Evolutionary conservation across 306 rosid genomes (phyloP).

Genomic region (Trifolium fragiferum): DNA sequence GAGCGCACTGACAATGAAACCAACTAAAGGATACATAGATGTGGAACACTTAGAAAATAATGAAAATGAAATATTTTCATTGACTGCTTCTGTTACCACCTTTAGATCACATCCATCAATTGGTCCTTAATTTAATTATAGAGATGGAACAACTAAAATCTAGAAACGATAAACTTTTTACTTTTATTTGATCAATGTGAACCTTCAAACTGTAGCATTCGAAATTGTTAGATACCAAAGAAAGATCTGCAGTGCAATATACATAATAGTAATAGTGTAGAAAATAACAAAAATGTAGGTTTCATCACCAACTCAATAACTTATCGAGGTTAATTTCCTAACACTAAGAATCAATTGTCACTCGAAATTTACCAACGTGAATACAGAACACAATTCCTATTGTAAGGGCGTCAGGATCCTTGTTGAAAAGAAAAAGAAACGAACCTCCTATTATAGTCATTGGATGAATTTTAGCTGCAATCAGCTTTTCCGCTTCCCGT

Average conservation of each 20-base stretch:
- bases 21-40: neutral
- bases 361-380: neutral
- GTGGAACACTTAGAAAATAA: neutral
- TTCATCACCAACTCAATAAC: conserved; percentile 4
- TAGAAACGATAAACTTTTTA: neutral
- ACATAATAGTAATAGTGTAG: neutral
- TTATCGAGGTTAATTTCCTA: conserved; percentile 2
- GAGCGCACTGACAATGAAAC: neutral
- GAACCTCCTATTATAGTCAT: conserved; percentile 97
- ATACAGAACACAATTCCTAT: conserved; percentile 4
- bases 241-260: conserved; percentile 19
- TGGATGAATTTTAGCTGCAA: conserved; percentile 89
- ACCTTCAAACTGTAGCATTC: conserved; percentile 2
- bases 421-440: neutral
- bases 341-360: conserved; percentile 11
- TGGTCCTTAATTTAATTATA: conserved; percentile 15
- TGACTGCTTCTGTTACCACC: conserved; percentile 1
- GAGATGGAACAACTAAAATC: neutral
- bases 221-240: conserved; percentile 11
- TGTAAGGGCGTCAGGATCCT: neutral
- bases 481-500: conserved; percentile 95
- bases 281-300: conserved; percentile 1
- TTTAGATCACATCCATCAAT: conserved; percentile 1
- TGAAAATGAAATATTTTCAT: neutral
- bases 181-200: conserved; percentile 8